Evolutionary conservation across 345 rosid species (phyloP), one percentile per base, ranked within the genome.

Genomic region (Eutrema heterophyllum): DNA sequence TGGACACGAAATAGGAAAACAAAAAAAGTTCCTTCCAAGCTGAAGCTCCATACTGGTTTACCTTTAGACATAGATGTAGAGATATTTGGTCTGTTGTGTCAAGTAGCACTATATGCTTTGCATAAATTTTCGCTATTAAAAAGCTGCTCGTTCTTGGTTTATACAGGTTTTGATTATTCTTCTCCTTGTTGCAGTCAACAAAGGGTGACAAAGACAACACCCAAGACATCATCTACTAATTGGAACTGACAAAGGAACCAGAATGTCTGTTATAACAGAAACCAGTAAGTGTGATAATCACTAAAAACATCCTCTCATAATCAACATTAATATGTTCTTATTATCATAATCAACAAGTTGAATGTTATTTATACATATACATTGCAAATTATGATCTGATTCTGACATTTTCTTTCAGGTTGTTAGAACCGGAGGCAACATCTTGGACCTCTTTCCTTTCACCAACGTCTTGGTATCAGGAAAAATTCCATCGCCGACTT

Each of bases 401-500:
- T 30, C 2, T 9, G 64, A 38, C 32, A 70, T 38, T 3, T 39
- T 48, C 6, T 53, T 72, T 67, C 84, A 93, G 7, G 95, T 84
- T 13, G 96, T 90, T 74, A 85, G 81, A 39, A 87, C 36, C 1
- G 92, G 81, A 43, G 96, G 96, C 49, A 89, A 80, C 77, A 87
- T 38, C 65, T 79, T 89, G 1, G 98, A 86, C 60, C 94, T 81
- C 64, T 82, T 84, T 10, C 98, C 97, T 74, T 83, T 80, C 4
- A 94, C 88, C n/a, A 79, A 81, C 26, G 90, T 61, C 62, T 81
- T 91, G 38, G 91, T 94, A 73, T 91, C 96, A 4, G 97, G 97
- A 77, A 94, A 91, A 64, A 65, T 9, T n/a, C 86, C 82, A 4
- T 83, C 76, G 3, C 26, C 73, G 54, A 84, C 72, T 63, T 91